phyloP scores from a whole-genome alignment of 306 rosid species.

The Pyrus pyrifolia region DNA sequence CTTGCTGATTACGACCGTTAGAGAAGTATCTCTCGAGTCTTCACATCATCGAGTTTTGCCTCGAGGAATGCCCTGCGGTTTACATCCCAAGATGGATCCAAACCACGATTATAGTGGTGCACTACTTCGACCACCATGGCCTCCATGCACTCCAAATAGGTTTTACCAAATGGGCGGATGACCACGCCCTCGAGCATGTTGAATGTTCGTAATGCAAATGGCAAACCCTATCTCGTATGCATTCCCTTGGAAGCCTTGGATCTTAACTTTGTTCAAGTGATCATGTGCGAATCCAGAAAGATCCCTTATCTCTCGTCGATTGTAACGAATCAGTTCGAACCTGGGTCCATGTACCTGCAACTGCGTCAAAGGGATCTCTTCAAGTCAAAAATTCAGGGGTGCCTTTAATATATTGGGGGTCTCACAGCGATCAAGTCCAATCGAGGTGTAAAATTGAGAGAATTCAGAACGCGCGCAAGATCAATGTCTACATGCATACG shows the following conservation, averaged over 20 bases:
- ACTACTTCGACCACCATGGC: no score
- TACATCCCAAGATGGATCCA: no score
- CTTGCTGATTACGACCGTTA: neutral
- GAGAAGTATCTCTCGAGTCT: neutral
- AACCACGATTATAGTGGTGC: no score
- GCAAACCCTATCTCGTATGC: neutral
- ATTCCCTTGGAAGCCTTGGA: neutral
- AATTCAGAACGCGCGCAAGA: neutral
- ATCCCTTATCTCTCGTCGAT: neutral
- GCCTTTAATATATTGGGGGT: no score
- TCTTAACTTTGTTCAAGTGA: neutral
- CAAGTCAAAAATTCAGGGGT: no score
- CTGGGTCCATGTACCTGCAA: neutral
- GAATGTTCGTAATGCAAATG: neutral
- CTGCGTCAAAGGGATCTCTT: neutral
- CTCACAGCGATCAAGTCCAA: neutral
- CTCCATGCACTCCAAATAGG: no score
- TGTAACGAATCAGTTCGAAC: no score
- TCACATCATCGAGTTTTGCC: no score
- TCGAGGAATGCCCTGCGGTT: no score
- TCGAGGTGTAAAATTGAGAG: neutral
- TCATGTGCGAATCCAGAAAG: neutral
- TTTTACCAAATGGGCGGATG: no score
- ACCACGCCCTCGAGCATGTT: neutral
- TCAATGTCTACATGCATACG: neutral